A percentile compares a stretch with the other conserved stretches of the same genome.
phyloP scores from a whole-genome alignment of 768 basidiomycete species.

The Psilocybe cubensis region DNA sequence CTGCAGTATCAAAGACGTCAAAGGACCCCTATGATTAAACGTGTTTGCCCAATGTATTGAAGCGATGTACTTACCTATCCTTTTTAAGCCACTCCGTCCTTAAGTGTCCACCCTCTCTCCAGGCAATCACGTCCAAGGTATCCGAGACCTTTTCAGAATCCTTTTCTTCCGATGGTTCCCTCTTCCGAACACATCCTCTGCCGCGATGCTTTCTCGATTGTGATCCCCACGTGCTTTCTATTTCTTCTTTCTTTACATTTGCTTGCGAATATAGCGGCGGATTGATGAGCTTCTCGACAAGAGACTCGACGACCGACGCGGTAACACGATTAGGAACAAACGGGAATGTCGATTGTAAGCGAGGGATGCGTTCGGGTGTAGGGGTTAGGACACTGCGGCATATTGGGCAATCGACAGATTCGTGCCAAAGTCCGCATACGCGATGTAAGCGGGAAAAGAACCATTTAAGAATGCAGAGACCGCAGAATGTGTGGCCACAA shows the following conservation, averaged over 20 bases:
- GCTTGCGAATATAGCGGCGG: constrained; percentile 36
- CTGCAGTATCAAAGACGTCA: constrained; percentile 35
- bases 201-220: constrained; percentile 32
- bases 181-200: constrained; percentile 41
- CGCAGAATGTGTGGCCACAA: constrained; percentile 74
- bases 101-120: constrained; percentile 55
- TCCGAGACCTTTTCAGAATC: constrained; percentile 28
- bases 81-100: constrained; percentile 62
- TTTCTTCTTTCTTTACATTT: constrained; percentile 46
- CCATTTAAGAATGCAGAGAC: constrained; percentile 68
- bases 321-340: constrained; percentile 67
- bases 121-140: constrained; percentile 43
- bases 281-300: constrained; percentile 51
- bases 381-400: constrained; percentile 59
- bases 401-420: constrained; percentile 67
- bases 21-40: constrained; percentile 8
- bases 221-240: constrained; percentile 39
- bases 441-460: constrained; percentile 69
- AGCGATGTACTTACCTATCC: constrained; percentile 45
- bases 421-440: constrained; percentile 69
- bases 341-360: constrained; percentile 54
- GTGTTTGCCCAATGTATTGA: constrained; percentile 3
- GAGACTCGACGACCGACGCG: constrained; percentile 52
- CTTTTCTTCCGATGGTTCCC: constrained; percentile 38
- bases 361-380: constrained; percentile 56